Conservation (phyloP, 257 asterid genomes). For the Osmanthus fragrans region DNA sequence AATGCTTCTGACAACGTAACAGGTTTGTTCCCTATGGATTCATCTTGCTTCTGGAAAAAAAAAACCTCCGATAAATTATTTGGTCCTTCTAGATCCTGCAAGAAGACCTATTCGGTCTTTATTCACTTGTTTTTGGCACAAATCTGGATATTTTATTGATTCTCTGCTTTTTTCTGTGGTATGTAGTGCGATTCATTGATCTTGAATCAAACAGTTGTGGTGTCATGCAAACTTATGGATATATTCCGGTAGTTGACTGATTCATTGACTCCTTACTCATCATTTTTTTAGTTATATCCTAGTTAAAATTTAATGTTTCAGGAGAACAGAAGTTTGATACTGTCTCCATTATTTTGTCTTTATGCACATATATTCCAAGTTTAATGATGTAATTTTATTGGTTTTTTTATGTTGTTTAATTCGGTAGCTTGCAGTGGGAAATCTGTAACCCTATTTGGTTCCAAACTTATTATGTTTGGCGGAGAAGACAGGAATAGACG, state of each 20-base stretch:
- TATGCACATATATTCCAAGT: constrained; percentile 2
- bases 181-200: constrained; percentile 79
- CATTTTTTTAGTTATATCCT: constrained; percentile 19
- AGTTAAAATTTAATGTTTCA: constrained; percentile 18
- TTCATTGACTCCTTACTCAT: constrained; percentile 23
- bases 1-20: constrained; percentile 55
- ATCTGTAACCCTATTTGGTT: constrained; percentile 76
- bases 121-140: constrained; percentile 11
- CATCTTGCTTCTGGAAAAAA: constrained; percentile 14
- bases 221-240: constrained; percentile 71
- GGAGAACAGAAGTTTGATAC: constrained; percentile 3
- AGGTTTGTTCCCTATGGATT: constrained; percentile 45
- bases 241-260: constrained; percentile 65
- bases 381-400: constrained; percentile 20
- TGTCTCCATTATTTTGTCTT: background rate
- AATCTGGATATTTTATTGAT: constrained; percentile 7
- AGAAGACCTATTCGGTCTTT: constrained; percentile 13
- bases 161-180: constrained; percentile 25
- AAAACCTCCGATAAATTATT: background rate
- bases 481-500: constrained; percentile 84
- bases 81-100: constrained; percentile 21
- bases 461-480: constrained; percentile 93
- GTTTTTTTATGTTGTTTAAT: constrained; percentile 23
- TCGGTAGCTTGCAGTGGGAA: constrained; percentile 98
- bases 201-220: constrained; percentile 67